phyloP scores from a whole-genome alignment of 306 rosid species.

The Lupinus albus region DNA sequence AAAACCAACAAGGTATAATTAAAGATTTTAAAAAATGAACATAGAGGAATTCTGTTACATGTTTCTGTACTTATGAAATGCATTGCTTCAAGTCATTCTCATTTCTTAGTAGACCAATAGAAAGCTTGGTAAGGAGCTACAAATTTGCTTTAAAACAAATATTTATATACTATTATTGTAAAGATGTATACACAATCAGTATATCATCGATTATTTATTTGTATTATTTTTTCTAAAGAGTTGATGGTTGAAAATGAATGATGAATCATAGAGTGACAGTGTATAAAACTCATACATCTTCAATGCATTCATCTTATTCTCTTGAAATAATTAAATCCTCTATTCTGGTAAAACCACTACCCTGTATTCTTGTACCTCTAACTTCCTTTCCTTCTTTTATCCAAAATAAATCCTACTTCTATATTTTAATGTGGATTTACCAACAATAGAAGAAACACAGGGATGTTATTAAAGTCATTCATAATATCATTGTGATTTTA shows the following conservation, averaged over 20 bases:
- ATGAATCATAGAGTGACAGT: too few species aligned
- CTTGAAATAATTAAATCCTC: too few species aligned
- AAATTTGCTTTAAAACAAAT: not conserved
- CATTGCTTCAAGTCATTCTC: slow-evolving; percentile 7
- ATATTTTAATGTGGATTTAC: not conserved
- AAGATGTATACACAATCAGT: too few species aligned
- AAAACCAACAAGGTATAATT: too few species aligned
- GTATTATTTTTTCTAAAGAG: too few species aligned
- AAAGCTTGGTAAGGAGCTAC: not conserved
- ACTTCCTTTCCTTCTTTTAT: not conserved
- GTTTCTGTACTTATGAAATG: not conserved
- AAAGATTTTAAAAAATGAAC: not conserved
- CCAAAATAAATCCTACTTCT: not conserved
- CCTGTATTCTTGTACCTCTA: not conserved
- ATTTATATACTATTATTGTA: too few species aligned
- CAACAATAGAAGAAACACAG: not conserved
- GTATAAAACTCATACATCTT: too few species aligned
- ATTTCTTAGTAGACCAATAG: not conserved
- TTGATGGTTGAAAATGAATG: too few species aligned
- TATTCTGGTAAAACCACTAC: not conserved
- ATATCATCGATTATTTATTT: too few species aligned
- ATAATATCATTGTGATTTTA: not conserved
- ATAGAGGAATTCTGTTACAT: not conserved
- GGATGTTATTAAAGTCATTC: not conserved
- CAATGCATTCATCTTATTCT: too few species aligned